These are phyloP conservation scores for Hypoxylon subgilvum DNA, from an alignment of 495 filamentous ascomycete genomes.

Conservation along the genomic window DNA sequence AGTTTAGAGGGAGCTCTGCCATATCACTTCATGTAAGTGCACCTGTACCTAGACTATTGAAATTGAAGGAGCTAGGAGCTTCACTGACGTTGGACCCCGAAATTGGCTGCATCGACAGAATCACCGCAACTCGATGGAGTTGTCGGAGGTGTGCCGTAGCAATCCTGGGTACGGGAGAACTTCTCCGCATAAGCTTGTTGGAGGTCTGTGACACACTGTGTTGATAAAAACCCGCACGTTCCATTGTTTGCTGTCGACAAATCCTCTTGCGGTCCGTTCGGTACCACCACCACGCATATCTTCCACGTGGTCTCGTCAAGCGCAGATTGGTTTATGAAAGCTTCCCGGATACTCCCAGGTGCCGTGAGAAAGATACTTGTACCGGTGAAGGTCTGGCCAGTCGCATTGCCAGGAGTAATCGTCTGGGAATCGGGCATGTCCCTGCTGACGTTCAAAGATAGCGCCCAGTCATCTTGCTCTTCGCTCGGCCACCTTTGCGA, in stretches of 20 bases:
- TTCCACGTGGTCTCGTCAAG: slow-evolving; percentile 41
- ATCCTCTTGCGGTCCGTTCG: slow-evolving; percentile 30
- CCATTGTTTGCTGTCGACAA: slow-evolving; percentile 17
- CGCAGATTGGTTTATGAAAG: slow-evolving; percentile 25
- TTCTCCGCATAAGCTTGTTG: slow-evolving; percentile 32
- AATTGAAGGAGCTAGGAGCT: background rate
- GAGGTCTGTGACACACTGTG: slow-evolving; percentile 36
- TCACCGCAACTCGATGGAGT: slow-evolving; percentile 36
- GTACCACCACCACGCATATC: slow-evolving; percentile 34
- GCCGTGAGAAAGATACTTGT: slow-evolving; percentile 37
- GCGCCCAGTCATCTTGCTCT: slow-evolving; percentile 30
- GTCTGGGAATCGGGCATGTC: slow-evolving; percentile 34
- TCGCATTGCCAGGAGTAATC: slow-evolving; percentile 25
- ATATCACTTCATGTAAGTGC: slow-evolving; percentile 1
- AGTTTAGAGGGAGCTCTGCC: slow-evolving; percentile 34
- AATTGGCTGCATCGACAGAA: slow-evolving; percentile 23
- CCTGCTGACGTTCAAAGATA: slow-evolving; percentile 32
- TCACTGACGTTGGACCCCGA: slow-evolving; percentile 33
- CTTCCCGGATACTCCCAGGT: slow-evolving; percentile 17
- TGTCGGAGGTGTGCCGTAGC: slow-evolving; percentile 31
- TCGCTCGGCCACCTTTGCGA: slow-evolving; percentile 30
- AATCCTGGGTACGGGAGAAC: slow-evolving; percentile 31
- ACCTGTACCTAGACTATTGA: background rate
- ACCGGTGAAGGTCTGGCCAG: slow-evolving; percentile 32
- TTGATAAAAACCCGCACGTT: slow-evolving; percentile 23